Conservation (phyloP, 441 rosid genomes). For the Francoa sonchifolia region DNA sequence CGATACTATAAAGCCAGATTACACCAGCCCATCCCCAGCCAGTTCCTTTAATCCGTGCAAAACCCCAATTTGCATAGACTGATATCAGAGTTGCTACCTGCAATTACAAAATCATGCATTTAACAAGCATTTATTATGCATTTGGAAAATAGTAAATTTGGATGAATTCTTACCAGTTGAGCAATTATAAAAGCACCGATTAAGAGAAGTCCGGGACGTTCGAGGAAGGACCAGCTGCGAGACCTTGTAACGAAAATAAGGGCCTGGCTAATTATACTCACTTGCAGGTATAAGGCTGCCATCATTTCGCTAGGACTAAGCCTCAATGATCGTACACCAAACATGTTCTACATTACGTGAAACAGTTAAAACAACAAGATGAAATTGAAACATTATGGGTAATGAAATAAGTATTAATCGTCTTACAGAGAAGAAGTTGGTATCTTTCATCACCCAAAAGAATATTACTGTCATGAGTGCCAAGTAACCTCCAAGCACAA, state of each 20-base stretch:
- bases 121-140: not conserved
- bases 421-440: slow-evolving; percentile 61
- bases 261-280: slow-evolving; percentile 79
- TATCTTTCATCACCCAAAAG: slow-evolving; percentile 67
- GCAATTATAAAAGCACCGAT: slow-evolving; percentile 50
- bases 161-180: slow-evolving; percentile 44
- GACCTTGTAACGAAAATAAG: slow-evolving; percentile 84
- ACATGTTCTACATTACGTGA: slow-evolving; percentile 32
- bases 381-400: not conserved
- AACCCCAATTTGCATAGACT: slow-evolving; percentile 75
- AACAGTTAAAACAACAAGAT: slow-evolving; percentile 1
- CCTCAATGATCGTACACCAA: slow-evolving; percentile 43
- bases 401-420: slow-evolving; percentile 1
- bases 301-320: slow-evolving; percentile 34
- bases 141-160: not conserved
- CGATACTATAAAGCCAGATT: slow-evolving; percentile 60
- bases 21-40: slow-evolving; percentile 98
- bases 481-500: slow-evolving; percentile 79
- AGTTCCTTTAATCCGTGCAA: slow-evolving; percentile 51
- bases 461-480: slow-evolving; percentile 74
- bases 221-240: slow-evolving; percentile 76
- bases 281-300: slow-evolving; percentile 84
- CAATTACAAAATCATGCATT: not conserved
- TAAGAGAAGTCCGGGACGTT: slow-evolving; percentile 67
- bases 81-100: slow-evolving; percentile 72